Conservation (phyloP, 2,329 filamentous ascomycete species). For the Penicillium rolfsii region DNA sequence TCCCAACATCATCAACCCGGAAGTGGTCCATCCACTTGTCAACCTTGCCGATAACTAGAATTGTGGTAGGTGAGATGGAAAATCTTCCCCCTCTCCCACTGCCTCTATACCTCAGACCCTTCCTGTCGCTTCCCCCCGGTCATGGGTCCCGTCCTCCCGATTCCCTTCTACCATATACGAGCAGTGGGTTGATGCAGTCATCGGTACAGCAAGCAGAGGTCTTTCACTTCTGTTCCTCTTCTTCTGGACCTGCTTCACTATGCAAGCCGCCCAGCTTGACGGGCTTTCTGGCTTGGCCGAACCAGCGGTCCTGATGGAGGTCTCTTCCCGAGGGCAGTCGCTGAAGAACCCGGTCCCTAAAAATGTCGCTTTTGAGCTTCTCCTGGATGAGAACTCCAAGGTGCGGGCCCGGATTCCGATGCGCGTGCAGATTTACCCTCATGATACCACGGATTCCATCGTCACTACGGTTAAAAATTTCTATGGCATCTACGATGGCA, state of each 20-base stretch:
- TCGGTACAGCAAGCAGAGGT: slow-evolving; percentile 37
- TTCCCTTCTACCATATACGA: slow-evolving; percentile 31
- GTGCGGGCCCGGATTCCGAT: slow-evolving; percentile 65
- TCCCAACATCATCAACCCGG: slow-evolving; percentile 36
- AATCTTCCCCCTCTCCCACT: slow-evolving; percentile 31
- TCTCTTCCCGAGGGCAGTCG: slow-evolving; percentile 40
- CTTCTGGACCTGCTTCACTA: slow-evolving; percentile 36
- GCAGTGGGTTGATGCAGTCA: slow-evolving; percentile 40
- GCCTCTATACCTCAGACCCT: slow-evolving; percentile 29
- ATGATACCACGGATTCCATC: slow-evolving; percentile 97
- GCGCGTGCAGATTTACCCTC: slow-evolving; percentile 82
- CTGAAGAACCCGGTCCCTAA: slow-evolving; percentile 53
- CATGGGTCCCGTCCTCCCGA: slow-evolving; percentile 30
- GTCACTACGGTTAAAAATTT: slow-evolving; percentile 99
- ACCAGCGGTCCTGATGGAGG: slow-evolving; percentile 33
- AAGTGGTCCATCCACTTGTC: slow-evolving; percentile 37
- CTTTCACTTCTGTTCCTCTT: slow-evolving; percentile 23
- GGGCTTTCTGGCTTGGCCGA: slow-evolving; percentile 40
- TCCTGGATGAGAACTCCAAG: slow-evolving; percentile 61
- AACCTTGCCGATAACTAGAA: slow-evolving; percentile 32
- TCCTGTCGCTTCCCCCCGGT: slow-evolving; percentile 28
- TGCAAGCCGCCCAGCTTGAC: slow-evolving; percentile 42
- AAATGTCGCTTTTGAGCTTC: slow-evolving; percentile 67
- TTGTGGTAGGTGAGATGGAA: slow-evolving; percentile 45
- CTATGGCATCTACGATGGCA: slow-evolving; percentile 87